A percentile compares a stretch with the other conserved stretches of the same genome.
Evolutionary conservation across 2,329 filamentous ascomycete genomes (phyloP).

Genomic region (Spiromastix sp.): DNA sequence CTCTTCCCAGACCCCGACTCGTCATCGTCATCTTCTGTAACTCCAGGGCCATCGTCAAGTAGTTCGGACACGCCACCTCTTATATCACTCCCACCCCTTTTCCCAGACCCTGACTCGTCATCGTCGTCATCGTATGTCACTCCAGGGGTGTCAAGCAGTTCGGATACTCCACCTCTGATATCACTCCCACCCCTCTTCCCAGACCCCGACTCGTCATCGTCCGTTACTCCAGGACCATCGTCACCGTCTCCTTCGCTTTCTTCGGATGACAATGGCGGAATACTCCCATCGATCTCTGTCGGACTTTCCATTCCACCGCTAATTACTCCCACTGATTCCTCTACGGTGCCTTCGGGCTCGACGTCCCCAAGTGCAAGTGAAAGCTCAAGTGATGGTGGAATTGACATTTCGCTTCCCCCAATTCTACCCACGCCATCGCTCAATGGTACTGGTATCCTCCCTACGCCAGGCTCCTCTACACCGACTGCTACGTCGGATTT

Average conservation of each 20-base stretch:
- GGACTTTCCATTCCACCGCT: not conserved
- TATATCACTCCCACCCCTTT: not conserved
- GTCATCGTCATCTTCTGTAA: not conserved
- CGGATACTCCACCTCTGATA: conserved; percentile 6
- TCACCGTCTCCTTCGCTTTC: too few relatives aligned
- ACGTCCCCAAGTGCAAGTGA: not conserved
- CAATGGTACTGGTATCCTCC: conserved; percentile 7
- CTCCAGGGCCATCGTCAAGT: not conserved
- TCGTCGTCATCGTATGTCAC: not conserved
- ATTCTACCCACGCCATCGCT: conserved; percentile 8
- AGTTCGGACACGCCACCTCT: not conserved
- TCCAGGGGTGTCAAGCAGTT: conserved; percentile 3
- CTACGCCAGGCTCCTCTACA: conserved; percentile 10
- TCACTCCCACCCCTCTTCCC: conserved; percentile 7
- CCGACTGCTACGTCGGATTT: conserved; percentile 11
- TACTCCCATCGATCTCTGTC: not conserved
- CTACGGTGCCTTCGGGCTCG: not conserved
- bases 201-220: conserved; percentile 7
- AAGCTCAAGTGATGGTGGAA: not conserved
- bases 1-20: not conserved
- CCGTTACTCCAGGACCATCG: too few relatives aligned
- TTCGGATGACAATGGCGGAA: not conserved
- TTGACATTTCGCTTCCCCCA: not conserved
- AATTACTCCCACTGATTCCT: not conserved
- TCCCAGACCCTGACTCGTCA: not conserved